phyloP scores from a whole-genome alignment of 1,284 basidiomycete species.

The Sutorius eximius region DNA sequence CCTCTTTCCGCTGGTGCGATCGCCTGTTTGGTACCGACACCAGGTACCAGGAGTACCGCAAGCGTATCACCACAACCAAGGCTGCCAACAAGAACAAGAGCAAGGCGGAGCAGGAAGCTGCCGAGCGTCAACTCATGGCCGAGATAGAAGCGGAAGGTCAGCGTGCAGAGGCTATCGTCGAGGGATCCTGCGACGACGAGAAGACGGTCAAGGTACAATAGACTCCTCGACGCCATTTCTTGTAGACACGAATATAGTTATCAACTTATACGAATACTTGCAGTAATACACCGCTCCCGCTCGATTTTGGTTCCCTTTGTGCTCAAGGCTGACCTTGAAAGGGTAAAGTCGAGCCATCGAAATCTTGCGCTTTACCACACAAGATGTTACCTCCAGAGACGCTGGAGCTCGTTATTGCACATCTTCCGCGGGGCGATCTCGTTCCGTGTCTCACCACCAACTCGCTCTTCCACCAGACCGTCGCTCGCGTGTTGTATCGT shows the following conservation, averaged over 20 bases:
- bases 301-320: too few relatives aligned
- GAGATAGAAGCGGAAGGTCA: constrained; percentile 74
- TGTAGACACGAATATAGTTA: neutral
- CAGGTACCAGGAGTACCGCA: constrained; percentile 80
- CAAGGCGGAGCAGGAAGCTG: constrained; percentile 50
- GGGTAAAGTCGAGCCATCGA: neutral
- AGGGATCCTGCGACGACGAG: constrained; percentile 15
- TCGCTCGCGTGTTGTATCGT: constrained; percentile 48
- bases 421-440: constrained; percentile 35
- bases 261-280: neutral
- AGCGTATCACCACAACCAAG: constrained; percentile 53
- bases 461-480: constrained; percentile 41
- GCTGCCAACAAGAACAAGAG: constrained; percentile 54
- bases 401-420: constrained; percentile 44
- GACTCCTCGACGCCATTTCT: neutral
- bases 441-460: constrained; percentile 33
- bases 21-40: constrained; percentile 81
- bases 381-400: constrained; percentile 49
- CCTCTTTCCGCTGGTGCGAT: constrained; percentile 93
- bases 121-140: constrained; percentile 59
- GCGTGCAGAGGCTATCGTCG: constrained; percentile 61
- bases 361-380: neutral
- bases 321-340: neutral
- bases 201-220: constrained; percentile 31
- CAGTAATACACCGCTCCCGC: neutral